These are phyloP conservation scores for Spergularia marina DNA, from an alignment of 148 eudicot genomes.

Conservation along the genomic window DNA sequence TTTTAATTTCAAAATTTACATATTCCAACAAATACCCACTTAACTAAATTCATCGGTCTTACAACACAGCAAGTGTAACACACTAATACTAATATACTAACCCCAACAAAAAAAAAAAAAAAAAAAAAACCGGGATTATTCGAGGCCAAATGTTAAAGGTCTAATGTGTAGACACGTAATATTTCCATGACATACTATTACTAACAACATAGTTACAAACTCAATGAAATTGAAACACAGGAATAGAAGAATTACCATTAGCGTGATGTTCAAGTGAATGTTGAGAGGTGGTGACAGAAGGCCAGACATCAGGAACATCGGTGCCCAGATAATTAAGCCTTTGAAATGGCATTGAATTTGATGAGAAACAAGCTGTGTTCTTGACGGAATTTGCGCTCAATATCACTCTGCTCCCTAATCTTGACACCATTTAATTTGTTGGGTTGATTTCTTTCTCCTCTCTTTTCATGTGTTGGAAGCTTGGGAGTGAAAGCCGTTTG, in stretches of 20 bases:
- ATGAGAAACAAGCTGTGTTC: conserved; percentile 1
- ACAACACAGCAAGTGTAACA: not conserved
- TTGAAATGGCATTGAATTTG: conserved; percentile 11
- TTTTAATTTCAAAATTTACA: not conserved
- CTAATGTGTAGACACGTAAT: not conserved
- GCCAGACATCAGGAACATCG: conserved; percentile 32
- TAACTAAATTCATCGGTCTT: not conserved
- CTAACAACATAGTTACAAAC: not conserved
- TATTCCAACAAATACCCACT: not conserved
- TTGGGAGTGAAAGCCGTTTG: too few relatives aligned
- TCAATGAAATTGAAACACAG: not conserved
- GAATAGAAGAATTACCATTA: not conserved
- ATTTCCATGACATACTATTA: not conserved
- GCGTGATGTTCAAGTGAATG: conserved; percentile 8
- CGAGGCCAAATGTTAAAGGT: too few relatives aligned
- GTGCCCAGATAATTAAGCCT: conserved; percentile 20
- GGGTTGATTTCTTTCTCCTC: not conserved
- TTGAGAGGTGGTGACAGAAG: conserved; percentile 11
- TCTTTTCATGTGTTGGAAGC: not conserved
- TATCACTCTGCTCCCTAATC: conserved; percentile 2
- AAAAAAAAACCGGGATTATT: too few relatives aligned
- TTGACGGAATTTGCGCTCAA: not conserved
- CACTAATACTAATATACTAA: too few relatives aligned
- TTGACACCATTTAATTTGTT: not conserved
- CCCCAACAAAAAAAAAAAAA: too few relatives aligned